Evolutionary conservation across 1,284 basidiomycete species (phyloP).

Genomic region (Cerioporus squamosus): DNA sequence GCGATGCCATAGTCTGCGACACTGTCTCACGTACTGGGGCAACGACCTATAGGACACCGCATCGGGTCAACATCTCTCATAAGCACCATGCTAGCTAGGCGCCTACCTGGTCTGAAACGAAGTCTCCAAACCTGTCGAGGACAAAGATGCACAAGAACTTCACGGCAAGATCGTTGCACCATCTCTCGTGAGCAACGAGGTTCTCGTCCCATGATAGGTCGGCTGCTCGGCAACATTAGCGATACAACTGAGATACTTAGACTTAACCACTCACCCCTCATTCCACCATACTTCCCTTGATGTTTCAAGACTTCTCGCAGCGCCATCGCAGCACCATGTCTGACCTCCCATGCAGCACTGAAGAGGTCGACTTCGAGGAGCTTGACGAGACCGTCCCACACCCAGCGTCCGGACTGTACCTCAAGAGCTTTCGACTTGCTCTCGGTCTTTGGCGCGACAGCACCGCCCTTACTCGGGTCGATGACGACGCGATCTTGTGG

Average conservation of each 20-base stretch:
- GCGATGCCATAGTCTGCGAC: constrained; percentile 91
- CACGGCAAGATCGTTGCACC: constrained; percentile 90
- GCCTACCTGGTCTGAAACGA: constrained; percentile 87
- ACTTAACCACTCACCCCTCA: constrained; percentile 55
- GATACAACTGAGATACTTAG: background rate
- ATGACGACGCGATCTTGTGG: constrained; percentile 67
- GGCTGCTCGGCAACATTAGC: constrained; percentile 11
- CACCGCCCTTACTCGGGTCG: constrained; percentile 81
- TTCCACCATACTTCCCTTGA: constrained; percentile 86
- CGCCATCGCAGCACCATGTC: constrained; percentile 94
- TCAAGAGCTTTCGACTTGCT: constrained; percentile 77
- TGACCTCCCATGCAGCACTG: constrained; percentile 89
- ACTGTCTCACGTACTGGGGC: constrained; percentile 98
- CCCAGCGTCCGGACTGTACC: constrained; percentile 78
- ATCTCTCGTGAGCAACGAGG: constrained; percentile 72
- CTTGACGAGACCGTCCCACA: constrained; percentile 87
- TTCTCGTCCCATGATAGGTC: constrained; percentile 55
- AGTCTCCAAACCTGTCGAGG: constrained; percentile 98
- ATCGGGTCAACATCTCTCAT: too few relatives aligned
- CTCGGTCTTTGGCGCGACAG: constrained; percentile 74
- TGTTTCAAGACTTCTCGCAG: constrained; percentile 88
- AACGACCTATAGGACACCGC: constrained; percentile 65
- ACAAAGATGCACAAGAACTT: constrained; percentile 91
- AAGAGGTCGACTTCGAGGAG: constrained; percentile 88
- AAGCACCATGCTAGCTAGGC: background rate